phyloP scores from a whole-genome alignment of 83 land plant genomes.

The Picea abies region DNA sequence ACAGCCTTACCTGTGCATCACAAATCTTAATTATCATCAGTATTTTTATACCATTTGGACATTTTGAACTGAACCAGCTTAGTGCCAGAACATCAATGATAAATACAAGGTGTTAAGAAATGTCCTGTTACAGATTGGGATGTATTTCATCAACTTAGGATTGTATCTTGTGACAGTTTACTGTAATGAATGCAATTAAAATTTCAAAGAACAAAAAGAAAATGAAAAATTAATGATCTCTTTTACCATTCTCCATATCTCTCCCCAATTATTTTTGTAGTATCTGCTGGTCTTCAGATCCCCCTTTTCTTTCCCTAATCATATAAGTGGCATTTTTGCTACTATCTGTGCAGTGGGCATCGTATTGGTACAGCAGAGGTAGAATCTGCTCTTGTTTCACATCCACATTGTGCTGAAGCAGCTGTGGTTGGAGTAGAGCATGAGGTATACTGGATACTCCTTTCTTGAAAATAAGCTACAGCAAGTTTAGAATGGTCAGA shows the following conservation, averaged over 20 bases:
- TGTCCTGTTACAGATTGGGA: not conserved
- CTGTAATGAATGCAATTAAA: not conserved
- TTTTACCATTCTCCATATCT: not conserved
- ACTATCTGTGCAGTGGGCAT: conserved; percentile 73
- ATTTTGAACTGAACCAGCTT: not conserved
- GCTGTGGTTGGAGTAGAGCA: conserved; percentile 99
- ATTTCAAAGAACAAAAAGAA: not conserved
- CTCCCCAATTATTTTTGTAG: not conserved
- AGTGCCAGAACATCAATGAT: not conserved
- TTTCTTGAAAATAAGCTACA: too few relatives aligned
- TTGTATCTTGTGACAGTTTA: not conserved
- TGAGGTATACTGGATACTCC: conserved; percentile 58
- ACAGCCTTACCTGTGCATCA: not conserved
- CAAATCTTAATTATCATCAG: not conserved
- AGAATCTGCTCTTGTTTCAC: conserved; percentile 97
- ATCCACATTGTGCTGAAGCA: conserved; percentile 96
- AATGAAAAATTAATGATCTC: not conserved
- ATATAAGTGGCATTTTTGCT: conserved; percentile 2
- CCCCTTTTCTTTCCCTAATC: conserved; percentile 10
- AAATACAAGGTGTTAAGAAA: not conserved
- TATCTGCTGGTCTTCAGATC: not conserved
- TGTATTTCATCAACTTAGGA: not conserved
- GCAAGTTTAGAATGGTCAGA: conserved; percentile 1
- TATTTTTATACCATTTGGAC: not conserved
- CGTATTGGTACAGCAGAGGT: conserved; percentile 99